These are phyloP conservation scores for Medicago ruthenica DNA, from an alignment of 306 rosid genomes.

Conservation along the genomic window DNA sequence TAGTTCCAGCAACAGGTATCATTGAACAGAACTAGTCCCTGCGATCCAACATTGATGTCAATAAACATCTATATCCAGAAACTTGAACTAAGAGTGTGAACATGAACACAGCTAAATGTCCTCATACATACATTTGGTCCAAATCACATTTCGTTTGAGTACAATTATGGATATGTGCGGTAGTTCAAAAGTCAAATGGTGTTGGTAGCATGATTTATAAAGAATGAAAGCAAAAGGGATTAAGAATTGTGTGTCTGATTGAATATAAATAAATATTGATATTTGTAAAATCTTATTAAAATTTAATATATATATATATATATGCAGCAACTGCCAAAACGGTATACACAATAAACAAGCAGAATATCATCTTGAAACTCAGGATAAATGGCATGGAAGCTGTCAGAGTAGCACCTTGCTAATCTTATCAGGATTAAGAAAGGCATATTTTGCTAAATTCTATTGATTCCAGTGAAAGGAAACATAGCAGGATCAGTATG, in stretches of 20 bases:
- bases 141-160: not conserved
- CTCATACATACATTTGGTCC: not conserved
- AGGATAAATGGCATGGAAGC: not conserved
- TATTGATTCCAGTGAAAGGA: not conserved
- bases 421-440: too few relatives aligned
- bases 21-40: conserved; percentile 64
- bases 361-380: conserved; percentile 9
- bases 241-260: not conserved
- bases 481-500: conserved; percentile 1
- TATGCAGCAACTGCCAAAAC: not conserved
- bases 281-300: not conserved
- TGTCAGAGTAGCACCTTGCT: not conserved
- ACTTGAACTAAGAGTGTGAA: not conserved
- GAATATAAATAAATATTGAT: conserved; percentile 8
- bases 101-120: not conserved
- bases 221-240: conserved; percentile 7
- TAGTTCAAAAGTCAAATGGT: not conserved
- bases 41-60: conserved; percentile 44
- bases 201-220: conserved; percentile 2
- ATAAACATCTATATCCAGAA: conserved; percentile 13
- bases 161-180: not conserved
- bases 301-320: too few relatives aligned
- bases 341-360: not conserved
- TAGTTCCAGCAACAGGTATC: conserved; percentile 37
- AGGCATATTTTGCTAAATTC: too few relatives aligned